phyloP scores from a whole-genome alignment of 2,329 filamentous ascomycete species.

The Pseudocercospora crystallina region DNA sequence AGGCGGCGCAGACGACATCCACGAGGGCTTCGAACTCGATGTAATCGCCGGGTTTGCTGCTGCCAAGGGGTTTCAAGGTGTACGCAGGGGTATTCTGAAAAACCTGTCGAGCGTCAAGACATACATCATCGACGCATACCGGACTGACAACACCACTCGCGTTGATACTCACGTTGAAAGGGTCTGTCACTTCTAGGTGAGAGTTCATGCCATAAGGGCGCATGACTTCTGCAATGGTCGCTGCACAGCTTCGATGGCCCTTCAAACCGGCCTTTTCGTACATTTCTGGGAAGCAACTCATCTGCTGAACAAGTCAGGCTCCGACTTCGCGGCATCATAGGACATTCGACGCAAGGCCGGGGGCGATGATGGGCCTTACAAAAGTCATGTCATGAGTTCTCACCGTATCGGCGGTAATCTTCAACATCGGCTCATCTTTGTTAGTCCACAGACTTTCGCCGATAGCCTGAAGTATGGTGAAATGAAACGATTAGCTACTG shows the following conservation, averaged over 20 bases:
- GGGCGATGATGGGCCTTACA: not conserved
- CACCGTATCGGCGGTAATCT: conserved; percentile 39
- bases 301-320: conserved; percentile 29
- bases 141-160: too few relatives aligned
- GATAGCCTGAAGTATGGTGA: conserved; percentile 19
- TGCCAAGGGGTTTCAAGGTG: conserved; percentile 38
- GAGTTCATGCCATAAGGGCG: conserved; percentile 35
- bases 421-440: conserved; percentile 37
- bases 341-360: not conserved
- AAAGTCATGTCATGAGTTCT: conserved; percentile 42
- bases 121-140: too few relatives aligned
- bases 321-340: not conserved
- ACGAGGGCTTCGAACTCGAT: conserved; percentile 41
- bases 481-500: too few relatives aligned
- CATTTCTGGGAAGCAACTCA: conserved; percentile 42
- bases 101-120: not conserved
- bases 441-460: conserved; percentile 42
- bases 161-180: conserved; percentile 34
- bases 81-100: conserved; percentile 33
- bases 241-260: conserved; percentile 39
- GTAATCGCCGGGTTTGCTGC: conserved; percentile 40
- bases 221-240: conserved; percentile 42
- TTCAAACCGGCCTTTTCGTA: conserved; percentile 35
- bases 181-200: conserved; percentile 37
- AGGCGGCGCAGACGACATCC: conserved; percentile 38